Base-by-base conservation (phyloP, 2,329 filamentous ascomycete species). In the Pyrenochaeta sp. region DNA sequence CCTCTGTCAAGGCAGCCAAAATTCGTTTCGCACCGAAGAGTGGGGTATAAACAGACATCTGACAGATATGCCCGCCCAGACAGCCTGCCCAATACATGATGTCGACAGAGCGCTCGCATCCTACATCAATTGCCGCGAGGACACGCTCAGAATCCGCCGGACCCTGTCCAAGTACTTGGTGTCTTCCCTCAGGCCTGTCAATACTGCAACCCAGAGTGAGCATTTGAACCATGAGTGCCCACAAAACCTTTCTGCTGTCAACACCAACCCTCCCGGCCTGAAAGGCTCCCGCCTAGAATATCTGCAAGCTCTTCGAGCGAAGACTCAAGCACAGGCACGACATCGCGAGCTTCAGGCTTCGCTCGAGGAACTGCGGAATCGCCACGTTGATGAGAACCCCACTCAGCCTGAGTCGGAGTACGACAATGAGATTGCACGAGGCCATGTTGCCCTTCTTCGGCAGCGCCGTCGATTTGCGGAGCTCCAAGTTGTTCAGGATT, bases 401-500 rank as follows among this genome's bases (percentile, higher is more conserved):
- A 49, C 67, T 4, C 70, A 78, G 39, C 63, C 69, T 33, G 56
- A 75, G 18, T 55, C 68, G 6, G 60, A 71, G 4, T 60, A 73
- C 32, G 69, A 71, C 39, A 65, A 70, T 49, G 71, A 67, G 36
- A 56, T 54, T 15, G 59, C 66, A 18, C 56, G 55, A 48, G 52
- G 73, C 33, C 82, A 83, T 59, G 69, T 82, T 12, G 54, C 68
- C 17, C 71, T 83, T 15, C 72, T 82, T 18, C 79, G 75, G 33
- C 78, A 81, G 53, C 78, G 79, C 31, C 75, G 76, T 14, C 75
- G 74, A n/a, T 73, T 77, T 57, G 71, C 74, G 42, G 81, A 80
- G 53, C 67, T 83, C 2, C 75, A 79, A 44, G 72, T 82, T 15
- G 78, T 82, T 29, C 76, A 80, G 44, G 73, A 77, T 20, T 77